A percentile compares a stretch with the other conserved stretches of the same genome.
These are phyloP conservation scores for Echeveria elegans DNA, from an alignment of 164 flowering plant species.

Conservation along the genomic window DNA sequence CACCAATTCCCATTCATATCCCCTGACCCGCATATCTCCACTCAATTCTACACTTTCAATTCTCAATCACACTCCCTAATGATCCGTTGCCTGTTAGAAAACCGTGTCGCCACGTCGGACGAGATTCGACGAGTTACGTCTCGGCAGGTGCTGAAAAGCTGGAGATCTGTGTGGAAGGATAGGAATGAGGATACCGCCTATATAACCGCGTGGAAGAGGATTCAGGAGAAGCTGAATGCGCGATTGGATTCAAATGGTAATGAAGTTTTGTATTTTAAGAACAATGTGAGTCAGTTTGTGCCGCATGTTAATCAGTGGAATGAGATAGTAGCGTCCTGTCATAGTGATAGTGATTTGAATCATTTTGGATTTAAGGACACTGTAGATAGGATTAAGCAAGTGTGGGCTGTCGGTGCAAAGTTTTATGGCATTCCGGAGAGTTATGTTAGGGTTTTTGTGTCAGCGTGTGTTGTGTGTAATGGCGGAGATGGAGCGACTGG, in stretches of 20 bases:
- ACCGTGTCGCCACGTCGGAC: slow-evolving; percentile 57
- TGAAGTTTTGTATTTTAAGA: slow-evolving; percentile 68
- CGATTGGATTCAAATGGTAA: slow-evolving; percentile 43
- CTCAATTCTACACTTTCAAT: slow-evolving; percentile 94
- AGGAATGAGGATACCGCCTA: slow-evolving; percentile 95
- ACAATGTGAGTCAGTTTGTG: slow-evolving; percentile 67
- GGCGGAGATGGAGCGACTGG: slow-evolving; percentile 21
- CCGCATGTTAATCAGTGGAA: slow-evolving; percentile 85
- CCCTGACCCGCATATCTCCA: slow-evolving; percentile 82
- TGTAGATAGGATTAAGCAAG: slow-evolving; percentile 81
- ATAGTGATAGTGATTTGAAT: slow-evolving; percentile 61
- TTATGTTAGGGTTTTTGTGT: slow-evolving; percentile 77
- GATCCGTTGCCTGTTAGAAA: slow-evolving; percentile 59
- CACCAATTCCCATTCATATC: slow-evolving; percentile 16
- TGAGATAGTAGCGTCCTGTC: slow-evolving; percentile 70
- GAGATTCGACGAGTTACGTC: slow-evolving; percentile 83
- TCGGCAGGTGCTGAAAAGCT: slow-evolving; percentile 54
- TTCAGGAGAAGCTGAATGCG: slow-evolving; percentile 85
- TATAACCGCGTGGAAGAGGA: slow-evolving; percentile 92
- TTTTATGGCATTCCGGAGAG: slow-evolving; percentile 95
- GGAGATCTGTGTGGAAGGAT: slow-evolving; percentile 98
- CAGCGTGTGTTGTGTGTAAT: slow-evolving; percentile 62
- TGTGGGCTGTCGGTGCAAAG: slow-evolving; percentile 97
- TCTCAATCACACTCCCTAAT: slow-evolving; percentile 72
- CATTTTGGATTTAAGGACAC: slow-evolving; percentile 86